Base-by-base conservation (phyloP, 345 rosid species). In the Firmiana major region DNA sequence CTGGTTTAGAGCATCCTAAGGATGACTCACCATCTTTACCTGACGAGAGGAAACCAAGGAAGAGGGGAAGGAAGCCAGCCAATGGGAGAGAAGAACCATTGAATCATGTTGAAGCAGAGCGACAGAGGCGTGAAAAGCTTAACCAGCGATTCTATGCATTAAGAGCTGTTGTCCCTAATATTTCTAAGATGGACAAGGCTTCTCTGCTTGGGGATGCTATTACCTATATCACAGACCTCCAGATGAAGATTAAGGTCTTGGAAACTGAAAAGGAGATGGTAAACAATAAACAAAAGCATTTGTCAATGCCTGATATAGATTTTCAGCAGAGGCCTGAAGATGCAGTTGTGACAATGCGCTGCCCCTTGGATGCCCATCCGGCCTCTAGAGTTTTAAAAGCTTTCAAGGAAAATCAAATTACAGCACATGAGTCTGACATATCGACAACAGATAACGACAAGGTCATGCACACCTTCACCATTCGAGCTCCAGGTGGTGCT, bases 141-240 rank as follows among this genome's bases (percentile, higher is more conserved):
- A 96, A 93, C 85, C 99, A 96, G 86, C 90, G 97, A 76, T 96
- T 96, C 79, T 96, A 96, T 73, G 97, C 97, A 0, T 83, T 93
- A 78, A 82, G 98, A 76, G 95, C 97, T 1, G 97, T 94, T 49
- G 98, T 92, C 22, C 97, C 98, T 19, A 94, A 92, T 84, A 94
- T 92, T 84, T 94, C 98, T 63, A 92, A 92, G 88, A 94, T 94
- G 98, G 98, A 94, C 78, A 92, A 92, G 79, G 97, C 98, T 34
- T 94, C 98, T 17, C 86, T 94, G 9, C 97, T 94, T 6, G 98
- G 97, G 1, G 97, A 94, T 71, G 97, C 98, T 36, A 94, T 94
- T 71, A 81, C 91, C 48, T 91, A 89, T 81, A 92, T 94, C 71
- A 92, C 90, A 0, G 98, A 93, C 74, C 95, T 94, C 81, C 97